Evolutionary conservation across 306 rosid genomes (phyloP).

Genomic region (Myrica gale): DNA sequence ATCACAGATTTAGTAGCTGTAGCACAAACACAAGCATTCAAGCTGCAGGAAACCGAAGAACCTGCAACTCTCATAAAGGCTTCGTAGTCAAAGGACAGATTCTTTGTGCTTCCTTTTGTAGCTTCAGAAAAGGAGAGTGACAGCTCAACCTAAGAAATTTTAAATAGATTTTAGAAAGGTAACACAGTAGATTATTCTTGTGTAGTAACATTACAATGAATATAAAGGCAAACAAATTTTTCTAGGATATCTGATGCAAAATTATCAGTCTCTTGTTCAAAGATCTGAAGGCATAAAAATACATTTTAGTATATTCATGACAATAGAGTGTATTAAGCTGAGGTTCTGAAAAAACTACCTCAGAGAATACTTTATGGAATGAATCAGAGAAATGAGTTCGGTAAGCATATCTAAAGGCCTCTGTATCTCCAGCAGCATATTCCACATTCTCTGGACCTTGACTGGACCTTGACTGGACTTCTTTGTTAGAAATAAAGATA

Average conservation of each 20-base stretch:
- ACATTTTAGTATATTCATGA: not conserved
- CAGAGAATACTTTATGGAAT: conserved; percentile 84
- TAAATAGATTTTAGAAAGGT: conserved; percentile 30
- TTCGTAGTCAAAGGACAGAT: conserved; percentile 64
- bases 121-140: conserved; percentile 81
- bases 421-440: conserved; percentile 47
- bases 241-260: conserved; percentile 79
- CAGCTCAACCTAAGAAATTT: conserved; percentile 56
- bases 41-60: not conserved
- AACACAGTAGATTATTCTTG: conserved; percentile 22
- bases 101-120: conserved; percentile 75
- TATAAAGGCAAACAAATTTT: conserved; percentile 18
- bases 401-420: conserved; percentile 54
- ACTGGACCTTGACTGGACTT: conserved; percentile 40
- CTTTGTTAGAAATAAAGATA: conserved; percentile 40
- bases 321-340: conserved; percentile 4
- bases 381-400: conserved; percentile 78
- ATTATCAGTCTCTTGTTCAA: conserved; percentile 63
- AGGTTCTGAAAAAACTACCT: conserved; percentile 47
- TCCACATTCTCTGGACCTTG: conserved; percentile 47
- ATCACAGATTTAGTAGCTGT: not conserved
- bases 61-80: not conserved
- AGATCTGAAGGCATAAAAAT: conserved; percentile 59
- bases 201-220: conserved; percentile 22
- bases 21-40: not conserved